A percentile compares a stretch with the other conserved stretches of the same genome.
Conservation (phyloP, 306 rosid genomes). For the Acacia acuminata region DNA sequence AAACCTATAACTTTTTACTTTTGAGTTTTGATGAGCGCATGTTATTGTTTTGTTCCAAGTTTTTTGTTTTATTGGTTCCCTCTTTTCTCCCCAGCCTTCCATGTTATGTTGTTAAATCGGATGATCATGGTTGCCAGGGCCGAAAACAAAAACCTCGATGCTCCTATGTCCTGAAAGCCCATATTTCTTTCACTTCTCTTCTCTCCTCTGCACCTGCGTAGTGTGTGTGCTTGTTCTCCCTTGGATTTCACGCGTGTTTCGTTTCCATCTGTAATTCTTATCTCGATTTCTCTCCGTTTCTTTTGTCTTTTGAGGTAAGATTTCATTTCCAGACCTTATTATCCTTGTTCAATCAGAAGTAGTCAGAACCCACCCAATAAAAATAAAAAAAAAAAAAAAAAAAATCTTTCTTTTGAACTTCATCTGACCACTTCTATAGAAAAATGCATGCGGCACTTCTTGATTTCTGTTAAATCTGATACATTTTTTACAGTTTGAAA, state of each 20-base stretch:
- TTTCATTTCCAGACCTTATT: neutral
- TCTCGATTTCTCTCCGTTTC: neutral
- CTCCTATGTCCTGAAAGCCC: neutral
- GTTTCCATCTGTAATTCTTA: neutral
- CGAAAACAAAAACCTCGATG: no score
- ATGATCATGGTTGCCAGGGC: no score
- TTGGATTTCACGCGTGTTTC: neutral
- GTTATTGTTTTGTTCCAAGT: no score
- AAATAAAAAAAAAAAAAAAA: no score
- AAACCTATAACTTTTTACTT: no score
- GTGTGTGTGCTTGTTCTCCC: neutral
- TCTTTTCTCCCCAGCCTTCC: no score
- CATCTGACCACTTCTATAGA: neutral
- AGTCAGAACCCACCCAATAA: neutral
- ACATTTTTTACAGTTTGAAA: neutral
- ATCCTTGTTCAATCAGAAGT: neutral
- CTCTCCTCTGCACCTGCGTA: neutral
- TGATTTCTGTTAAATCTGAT: neutral
- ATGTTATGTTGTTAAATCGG: no score
- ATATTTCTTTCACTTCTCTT: neutral
- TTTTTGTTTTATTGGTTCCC: no score
- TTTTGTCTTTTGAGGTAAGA: neutral
- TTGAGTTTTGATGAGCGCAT: no score
- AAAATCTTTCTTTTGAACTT: neutral
- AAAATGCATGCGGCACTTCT: neutral